Evolutionary conservation across 805 yeast genomes (phyloP), one percentile per base, ranked within the genome.

Genomic region (Cyberlindnera nakhonratchasimensis): DNA sequence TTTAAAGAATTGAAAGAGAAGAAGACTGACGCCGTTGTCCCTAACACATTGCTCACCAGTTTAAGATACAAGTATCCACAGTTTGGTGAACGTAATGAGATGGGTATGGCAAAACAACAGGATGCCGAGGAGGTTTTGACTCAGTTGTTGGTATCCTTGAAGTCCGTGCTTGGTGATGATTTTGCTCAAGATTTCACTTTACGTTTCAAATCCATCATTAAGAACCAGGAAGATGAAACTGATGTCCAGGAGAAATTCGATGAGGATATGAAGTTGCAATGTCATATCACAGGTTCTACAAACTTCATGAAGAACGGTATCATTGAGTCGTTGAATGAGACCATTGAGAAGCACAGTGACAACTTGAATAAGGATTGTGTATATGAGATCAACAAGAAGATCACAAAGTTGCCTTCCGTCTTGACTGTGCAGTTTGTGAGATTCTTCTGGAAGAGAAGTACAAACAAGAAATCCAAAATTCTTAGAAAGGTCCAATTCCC

Each of bases 111-210:
- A 59, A 89, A 87, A 64, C 99, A 93, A 67, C 99, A 93, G 66
- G 99, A 93, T 69, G 99, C 99, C 0, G 99, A 93, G 67, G 99
- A 93, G 62, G 85, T 91, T 14, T 89, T 80, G 66, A 82, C 96
- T 7, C 91, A 85, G 61, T 73, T 93, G 38, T 65, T 90, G 48
- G 66, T 69, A 26, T 65, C 72, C 24, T 62, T 87, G 46, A 62
- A 73, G 28, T 56, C 63, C 18, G 73, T 70, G 11, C 71, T 74
- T 43, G 74, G 76, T 20, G 72, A 77, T 17, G 64, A 62, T 16
- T 67, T 74, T 39, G 62, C 79, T 29, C 77, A 78, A 39, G 74
- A 72, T 48, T 84, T 90, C 61, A 78, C 76, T 35, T 70, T 95
- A 34, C 70, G 72, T 29, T 84, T 86, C 57, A 80, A 75, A 53